Base-by-base conservation (phyloP, 1,284 basidiomycete species). In the Sporisorium scitamineum region DNA sequence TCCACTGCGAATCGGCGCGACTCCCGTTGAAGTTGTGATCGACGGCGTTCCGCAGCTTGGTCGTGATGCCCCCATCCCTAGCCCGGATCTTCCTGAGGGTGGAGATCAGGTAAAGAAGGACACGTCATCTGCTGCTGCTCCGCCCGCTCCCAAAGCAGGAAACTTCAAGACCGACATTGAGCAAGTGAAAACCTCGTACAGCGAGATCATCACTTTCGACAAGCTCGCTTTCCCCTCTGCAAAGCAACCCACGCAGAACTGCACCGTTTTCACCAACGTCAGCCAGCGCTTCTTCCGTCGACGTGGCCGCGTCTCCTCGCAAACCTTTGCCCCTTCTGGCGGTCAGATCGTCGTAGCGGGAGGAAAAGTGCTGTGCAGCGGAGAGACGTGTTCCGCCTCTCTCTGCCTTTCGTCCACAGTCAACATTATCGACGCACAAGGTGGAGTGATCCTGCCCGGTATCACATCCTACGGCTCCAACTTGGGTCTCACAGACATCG, bases 1-100 rank as follows among this genome's bases (percentile, higher is more conserved):
- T 85, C 94, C 94, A 0, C 88, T 95, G 29, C 89, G 63, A 11
- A 70, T 86, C 13, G 88, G 88, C n/a, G 88, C 88, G 0, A 89
- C 88, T 1, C 89, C 89, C 1, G 85, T 86, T 27, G 87, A 89
- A 70, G 88, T 88, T 87, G 79, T 92, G 89, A 79, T 94, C 89
- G 80, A 89, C 86, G 89, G 88, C 24, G 87, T 88, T 41, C 74
- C 86, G 0, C 88, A 89, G 74, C 63, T 86, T 18, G 68, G 68
- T 3, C 32, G 24, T 10, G 44, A 59, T 48, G 73, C 73, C 7
- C 54, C 57, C 45, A 55, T 65, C 18, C 73, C 68, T 10, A 56
- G 39, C 14, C 51, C 64, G 10, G 34, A 42, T 2, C 55, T 76
- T 45, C 63, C 60, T 2, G 18, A 39, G 10, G 24, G 29, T 6